These are phyloP conservation scores for Evansstolkia leycettana DNA, from an alignment of 495 filamentous ascomycete genomes.

Conservation along the genomic window DNA sequence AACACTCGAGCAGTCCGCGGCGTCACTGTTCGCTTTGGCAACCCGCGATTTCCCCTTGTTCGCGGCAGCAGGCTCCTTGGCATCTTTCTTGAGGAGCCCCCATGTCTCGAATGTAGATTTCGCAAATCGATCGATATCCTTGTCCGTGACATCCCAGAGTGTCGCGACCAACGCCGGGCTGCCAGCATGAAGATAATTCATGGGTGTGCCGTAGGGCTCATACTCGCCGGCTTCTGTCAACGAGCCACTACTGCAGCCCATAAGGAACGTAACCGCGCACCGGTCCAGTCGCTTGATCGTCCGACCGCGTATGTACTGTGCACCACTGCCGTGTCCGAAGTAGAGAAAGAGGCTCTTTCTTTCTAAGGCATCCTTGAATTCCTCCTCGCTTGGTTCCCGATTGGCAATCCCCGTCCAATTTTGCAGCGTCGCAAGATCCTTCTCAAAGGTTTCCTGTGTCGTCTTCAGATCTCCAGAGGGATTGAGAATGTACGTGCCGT, in stretches of 20 bases:
- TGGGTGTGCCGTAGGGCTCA: constrained; percentile 77
- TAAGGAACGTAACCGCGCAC: constrained; percentile 73
- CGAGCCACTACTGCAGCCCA: constrained; percentile 78
- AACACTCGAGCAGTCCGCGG: background rate
- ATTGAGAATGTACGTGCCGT: constrained; percentile 80
- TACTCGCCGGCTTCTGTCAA: constrained; percentile 76
- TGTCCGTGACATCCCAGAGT: constrained; percentile 95
- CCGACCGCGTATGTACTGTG: constrained; percentile 76
- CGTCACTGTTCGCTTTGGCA: background rate
- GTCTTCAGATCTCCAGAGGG: constrained; percentile 66
- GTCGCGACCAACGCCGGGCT: constrained; percentile 75
- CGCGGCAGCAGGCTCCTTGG: constrained; percentile 3
- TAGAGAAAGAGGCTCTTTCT: constrained; percentile 65
- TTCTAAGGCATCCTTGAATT: constrained; percentile 54
- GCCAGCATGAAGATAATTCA: constrained; percentile 82
- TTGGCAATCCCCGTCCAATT: constrained; percentile 55
- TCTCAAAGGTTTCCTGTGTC: constrained; percentile 66
- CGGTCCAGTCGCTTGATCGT: constrained; percentile 66
- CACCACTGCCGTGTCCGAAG: constrained; percentile 92
- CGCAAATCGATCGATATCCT: constrained; percentile 88
- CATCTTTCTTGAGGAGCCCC: constrained; percentile 48
- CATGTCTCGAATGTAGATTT: constrained; percentile 65
- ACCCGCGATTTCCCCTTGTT: constrained; percentile 8
- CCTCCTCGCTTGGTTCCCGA: constrained; percentile 59
- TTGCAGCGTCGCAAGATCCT: constrained; percentile 40